phyloP scores from a whole-genome alignment of 1,139 yeast species.

The Pichia sp. region DNA sequence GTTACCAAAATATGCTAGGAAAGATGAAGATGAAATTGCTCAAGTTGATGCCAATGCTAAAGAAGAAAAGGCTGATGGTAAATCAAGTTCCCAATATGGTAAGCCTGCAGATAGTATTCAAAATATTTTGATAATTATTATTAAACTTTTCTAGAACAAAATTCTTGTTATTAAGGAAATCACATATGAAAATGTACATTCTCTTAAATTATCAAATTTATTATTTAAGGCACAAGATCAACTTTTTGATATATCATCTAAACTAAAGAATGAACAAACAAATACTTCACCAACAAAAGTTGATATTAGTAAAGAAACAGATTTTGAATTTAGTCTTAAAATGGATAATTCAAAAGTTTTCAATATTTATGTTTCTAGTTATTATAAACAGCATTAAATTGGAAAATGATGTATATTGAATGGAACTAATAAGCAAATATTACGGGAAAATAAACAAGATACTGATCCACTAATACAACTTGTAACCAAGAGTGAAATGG shows the following conservation, averaged over 20 bases:
- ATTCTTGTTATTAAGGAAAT: constrained; percentile 2
- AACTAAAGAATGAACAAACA: constrained; percentile 56
- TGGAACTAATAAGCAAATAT: constrained; percentile 49
- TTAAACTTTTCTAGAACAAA: constrained; percentile 4
- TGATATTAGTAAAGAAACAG: constrained; percentile 50
- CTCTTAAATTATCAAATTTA: constrained; percentile 34
- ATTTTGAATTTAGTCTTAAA: constrained; percentile 45
- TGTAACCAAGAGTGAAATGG: constrained; percentile 47
- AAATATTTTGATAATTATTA: constrained; percentile 12
- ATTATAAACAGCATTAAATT: constrained; percentile 10
- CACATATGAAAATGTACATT: constrained; percentile 17
- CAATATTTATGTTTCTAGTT: constrained; percentile 36
- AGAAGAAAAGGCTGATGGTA: no score
- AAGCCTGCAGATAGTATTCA: background rate
- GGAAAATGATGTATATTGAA: background rate
- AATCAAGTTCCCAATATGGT: no score
- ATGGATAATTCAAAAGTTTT: constrained; percentile 55
- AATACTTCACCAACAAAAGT: constrained; percentile 80
- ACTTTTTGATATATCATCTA: constrained; percentile 59
- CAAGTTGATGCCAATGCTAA: no score
- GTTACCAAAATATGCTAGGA: no score
- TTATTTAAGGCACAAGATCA: constrained; percentile 57
- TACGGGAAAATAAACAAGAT: constrained; percentile 56
- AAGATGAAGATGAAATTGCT: no score
- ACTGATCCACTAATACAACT: constrained; percentile 71